Evolutionary conservation across 2,329 filamentous ascomycete species (phyloP).

Genomic region (Ophiosphaerella herpotricha): DNA sequence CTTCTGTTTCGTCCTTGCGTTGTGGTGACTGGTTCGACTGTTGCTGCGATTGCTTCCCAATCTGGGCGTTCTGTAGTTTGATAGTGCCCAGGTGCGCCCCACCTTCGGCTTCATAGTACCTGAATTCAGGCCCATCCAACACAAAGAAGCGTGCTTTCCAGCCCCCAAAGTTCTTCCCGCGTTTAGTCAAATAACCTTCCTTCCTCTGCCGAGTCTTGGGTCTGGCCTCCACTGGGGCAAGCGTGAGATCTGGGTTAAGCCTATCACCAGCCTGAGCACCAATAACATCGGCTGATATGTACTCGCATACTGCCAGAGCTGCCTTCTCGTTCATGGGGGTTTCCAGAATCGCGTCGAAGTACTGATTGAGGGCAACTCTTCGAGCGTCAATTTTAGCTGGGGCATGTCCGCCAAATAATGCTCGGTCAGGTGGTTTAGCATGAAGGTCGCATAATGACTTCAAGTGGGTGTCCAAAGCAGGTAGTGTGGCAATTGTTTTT

Average conservation of each 20-base stretch:
- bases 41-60: conserved; percentile 84
- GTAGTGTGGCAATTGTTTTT: conserved; percentile 82
- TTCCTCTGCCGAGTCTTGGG: conserved; percentile 67
- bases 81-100: conserved; percentile 92
- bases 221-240: conserved; percentile 49
- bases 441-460: conserved; percentile 74
- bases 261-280: conserved; percentile 59
- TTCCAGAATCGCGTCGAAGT: conserved; percentile 84
- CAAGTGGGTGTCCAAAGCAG: conserved; percentile 80
- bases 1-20: conserved; percentile 72
- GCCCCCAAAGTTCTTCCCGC: conserved; percentile 97
- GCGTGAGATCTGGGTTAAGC: conserved; percentile 61
- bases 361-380: conserved; percentile 77
- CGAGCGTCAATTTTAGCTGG: conserved; percentile 92
- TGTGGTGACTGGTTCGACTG: conserved; percentile 64
- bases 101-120: conserved; percentile 90
- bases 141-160: conserved; percentile 88
- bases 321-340: conserved; percentile 77
- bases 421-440: conserved; percentile 79
- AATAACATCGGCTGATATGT: conserved; percentile 72
- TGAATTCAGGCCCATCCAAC: conserved; percentile 72
- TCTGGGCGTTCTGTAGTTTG: conserved; percentile 87
- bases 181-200: conserved; percentile 92
- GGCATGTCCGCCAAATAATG: conserved; percentile 87
- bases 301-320: conserved; percentile 82